Conservation (phyloP, 2,329 filamentous ascomycete genomes). For the Curvularia verruculosa region DNA sequence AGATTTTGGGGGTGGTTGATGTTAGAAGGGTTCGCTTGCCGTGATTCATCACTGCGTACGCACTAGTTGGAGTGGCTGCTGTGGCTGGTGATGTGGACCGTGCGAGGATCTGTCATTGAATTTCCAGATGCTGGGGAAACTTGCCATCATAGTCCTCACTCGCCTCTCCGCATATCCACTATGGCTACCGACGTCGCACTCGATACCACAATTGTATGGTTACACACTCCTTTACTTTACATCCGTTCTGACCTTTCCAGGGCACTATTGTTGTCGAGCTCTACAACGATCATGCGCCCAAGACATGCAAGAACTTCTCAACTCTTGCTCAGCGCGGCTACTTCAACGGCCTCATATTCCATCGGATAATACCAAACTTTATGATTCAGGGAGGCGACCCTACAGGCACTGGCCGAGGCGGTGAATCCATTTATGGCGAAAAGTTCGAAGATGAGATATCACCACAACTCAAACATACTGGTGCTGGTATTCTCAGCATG, state of each 20-base stretch:
- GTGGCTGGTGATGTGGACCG: conserved; percentile 21
- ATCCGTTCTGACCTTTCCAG: conserved; percentile 53
- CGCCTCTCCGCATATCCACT: conserved; percentile 17
- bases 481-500: conserved; percentile 94
- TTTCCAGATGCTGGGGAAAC: conserved; percentile 9
- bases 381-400: conserved; percentile 97
- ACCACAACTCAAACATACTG: conserved; percentile 81
- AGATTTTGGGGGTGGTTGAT: conserved; percentile 2
- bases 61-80: conserved; percentile 25
- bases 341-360: conserved; percentile 86
- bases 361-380: conserved; percentile 94
- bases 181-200: conserved; percentile 72
- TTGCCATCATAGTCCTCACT: conserved; percentile 32
- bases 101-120: conserved; percentile 4
- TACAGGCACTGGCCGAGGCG: conserved; percentile 89
- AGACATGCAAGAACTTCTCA: conserved; percentile 85
- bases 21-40: conserved; percentile 11
- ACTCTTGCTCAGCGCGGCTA: conserved; percentile 82
- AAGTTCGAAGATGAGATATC: conserved; percentile 94
- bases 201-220: conserved; percentile 62
- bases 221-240: accelerated
- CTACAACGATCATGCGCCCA: conserved; percentile 86
- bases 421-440: conserved; percentile 86
- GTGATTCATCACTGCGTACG: conserved; percentile 27
- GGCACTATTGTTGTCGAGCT: conserved; percentile 86